Evolutionary conservation across 1,139 yeast genomes (phyloP).

Genomic region (Torulaspora pretoriensis): DNA sequence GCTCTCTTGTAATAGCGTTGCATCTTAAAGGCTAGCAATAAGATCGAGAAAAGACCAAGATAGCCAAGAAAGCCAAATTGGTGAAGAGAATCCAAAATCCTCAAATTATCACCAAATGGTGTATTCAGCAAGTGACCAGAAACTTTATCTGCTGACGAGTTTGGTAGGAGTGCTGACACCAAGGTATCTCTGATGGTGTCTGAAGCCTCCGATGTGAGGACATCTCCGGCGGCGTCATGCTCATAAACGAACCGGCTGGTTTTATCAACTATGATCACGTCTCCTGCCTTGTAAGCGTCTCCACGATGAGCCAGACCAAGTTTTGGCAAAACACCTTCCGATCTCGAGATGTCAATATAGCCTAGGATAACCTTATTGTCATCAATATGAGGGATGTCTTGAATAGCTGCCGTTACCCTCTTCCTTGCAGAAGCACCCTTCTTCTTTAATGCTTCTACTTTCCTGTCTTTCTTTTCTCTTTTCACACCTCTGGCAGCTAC

Average conservation of each 20-base stretch:
- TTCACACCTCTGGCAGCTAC: constrained; percentile 40
- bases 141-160: constrained; percentile 5
- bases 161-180: constrained; percentile 23
- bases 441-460: constrained; percentile 44
- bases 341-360: constrained; percentile 48
- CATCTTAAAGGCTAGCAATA: constrained; percentile 7
- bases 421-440: constrained; percentile 41
- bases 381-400: constrained; percentile 45
- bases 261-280: constrained; percentile 40
- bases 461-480: constrained; percentile 44
- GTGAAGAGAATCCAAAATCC: constrained; percentile 46
- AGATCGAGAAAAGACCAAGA: constrained; percentile 18
- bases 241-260: constrained; percentile 38
- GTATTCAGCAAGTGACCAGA: constrained; percentile 35
- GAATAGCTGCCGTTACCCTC: constrained; percentile 46
- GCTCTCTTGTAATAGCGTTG: constrained; percentile 8
- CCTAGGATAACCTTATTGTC: constrained; percentile 47
- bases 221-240: constrained; percentile 34
- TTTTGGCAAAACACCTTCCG: constrained; percentile 36
- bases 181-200: constrained; percentile 22
- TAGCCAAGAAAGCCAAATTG: constrained; percentile 45
- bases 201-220: constrained; percentile 23
- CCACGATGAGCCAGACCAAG: constrained; percentile 45
- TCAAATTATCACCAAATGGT: constrained; percentile 42
- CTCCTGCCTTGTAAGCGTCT: constrained; percentile 44